Conservation (phyloP, 1,284 basidiomycete species). For the Ganoderma multipileum region DNA sequence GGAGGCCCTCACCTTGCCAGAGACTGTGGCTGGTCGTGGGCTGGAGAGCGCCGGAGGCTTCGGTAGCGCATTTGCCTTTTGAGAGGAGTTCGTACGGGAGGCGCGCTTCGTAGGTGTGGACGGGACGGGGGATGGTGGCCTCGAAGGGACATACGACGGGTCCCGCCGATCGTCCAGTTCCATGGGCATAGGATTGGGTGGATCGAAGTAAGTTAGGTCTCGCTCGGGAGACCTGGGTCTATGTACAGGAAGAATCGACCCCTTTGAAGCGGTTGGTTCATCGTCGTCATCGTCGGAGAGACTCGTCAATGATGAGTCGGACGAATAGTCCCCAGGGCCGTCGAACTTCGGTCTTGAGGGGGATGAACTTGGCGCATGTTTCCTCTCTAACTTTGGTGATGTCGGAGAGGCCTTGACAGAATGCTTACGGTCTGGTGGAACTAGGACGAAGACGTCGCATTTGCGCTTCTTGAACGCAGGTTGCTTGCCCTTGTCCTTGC, state of each 20-base stretch:
- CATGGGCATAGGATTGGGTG: not conserved
- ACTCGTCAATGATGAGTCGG: not conserved
- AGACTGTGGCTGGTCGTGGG: not conserved
- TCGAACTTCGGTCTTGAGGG: not conserved
- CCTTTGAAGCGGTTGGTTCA: not conserved
- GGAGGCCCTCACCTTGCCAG: not conserved
- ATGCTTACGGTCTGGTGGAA: not conserved
- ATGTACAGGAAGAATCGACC: not conserved
- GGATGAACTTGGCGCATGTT: not conserved
- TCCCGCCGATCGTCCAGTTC: not conserved
- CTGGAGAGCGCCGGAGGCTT: not conserved
- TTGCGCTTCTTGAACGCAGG: slow-evolving; percentile 2
- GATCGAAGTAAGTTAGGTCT: not conserved
- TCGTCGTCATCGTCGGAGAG: not conserved
- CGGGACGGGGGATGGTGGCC: not conserved
- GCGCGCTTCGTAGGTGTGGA: not conserved
- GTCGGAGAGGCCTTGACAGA: not conserved
- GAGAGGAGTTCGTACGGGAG: not conserved
- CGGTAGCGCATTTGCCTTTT: not conserved
- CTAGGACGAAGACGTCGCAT: not conserved
- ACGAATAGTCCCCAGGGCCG: not conserved
- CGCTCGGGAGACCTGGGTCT: not conserved
- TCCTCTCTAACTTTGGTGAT: not conserved
- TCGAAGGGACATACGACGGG: not conserved
- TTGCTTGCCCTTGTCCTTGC: not conserved